phyloP scores from a whole-genome alignment of 495 filamentous ascomycete species.

The Podospora didyma region DNA sequence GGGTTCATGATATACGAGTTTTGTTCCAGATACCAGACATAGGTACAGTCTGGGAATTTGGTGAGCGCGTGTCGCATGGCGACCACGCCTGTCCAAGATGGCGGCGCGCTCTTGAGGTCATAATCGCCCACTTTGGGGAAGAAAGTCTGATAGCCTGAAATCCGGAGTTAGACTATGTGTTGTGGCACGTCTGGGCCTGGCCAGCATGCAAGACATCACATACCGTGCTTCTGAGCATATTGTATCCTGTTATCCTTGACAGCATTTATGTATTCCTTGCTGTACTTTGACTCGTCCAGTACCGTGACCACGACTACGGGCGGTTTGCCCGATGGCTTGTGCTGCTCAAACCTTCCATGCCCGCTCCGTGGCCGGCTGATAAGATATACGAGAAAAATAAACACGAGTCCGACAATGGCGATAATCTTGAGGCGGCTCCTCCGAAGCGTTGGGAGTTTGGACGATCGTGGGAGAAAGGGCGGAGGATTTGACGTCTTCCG shows the following conservation, averaged over 20 bases:
- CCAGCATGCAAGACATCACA: conserved; percentile 18
- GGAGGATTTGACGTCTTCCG: conserved; percentile 73
- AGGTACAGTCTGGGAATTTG: conserved; percentile 64
- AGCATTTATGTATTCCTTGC: conserved; percentile 59
- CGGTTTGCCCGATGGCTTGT: conserved; percentile 58
- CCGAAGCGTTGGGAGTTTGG: conserved; percentile 57
- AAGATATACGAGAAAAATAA: conserved; percentile 61
- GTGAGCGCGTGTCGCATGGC: conserved; percentile 90
- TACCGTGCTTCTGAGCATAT: conserved; percentile 89
- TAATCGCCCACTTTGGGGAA: conserved; percentile 75
- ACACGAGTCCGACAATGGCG: conserved; percentile 51
- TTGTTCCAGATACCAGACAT: conserved; percentile 80
- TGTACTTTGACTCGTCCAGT: conserved; percentile 61
- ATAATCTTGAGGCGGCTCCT: conserved; percentile 63
- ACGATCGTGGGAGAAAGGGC: conserved; percentile 53
- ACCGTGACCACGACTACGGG: conserved; percentile 84
- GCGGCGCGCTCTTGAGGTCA: conserved; percentile 60
- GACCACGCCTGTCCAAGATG: conserved; percentile 73
- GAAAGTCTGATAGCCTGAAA: conserved; percentile 82
- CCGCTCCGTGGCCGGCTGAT: conserved; percentile 43
- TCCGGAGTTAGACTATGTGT: not conserved
- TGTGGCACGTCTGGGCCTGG: not conserved
- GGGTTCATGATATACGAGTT: conserved; percentile 91
- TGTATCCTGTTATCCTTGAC: conserved; percentile 78
- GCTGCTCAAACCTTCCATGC: conserved; percentile 12